Percentiles rank a stretch among this genome's conserved stretches.
Evolutionary conservation across 306 rosid genomes (phyloP).

Genomic region (Prosopis cineraria): DNA sequence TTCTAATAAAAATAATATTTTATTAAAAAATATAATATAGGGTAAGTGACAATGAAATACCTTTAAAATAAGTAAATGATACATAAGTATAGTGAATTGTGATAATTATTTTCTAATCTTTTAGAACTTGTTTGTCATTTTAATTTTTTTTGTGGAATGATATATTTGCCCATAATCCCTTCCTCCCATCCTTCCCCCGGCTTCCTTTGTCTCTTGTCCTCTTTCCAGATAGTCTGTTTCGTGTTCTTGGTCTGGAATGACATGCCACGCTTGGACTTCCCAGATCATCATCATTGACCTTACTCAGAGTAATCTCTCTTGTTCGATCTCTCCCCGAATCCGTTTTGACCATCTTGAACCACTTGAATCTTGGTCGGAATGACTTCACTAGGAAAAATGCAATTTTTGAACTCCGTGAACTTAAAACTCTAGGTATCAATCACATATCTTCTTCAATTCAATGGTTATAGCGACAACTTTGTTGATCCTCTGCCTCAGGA

Average conservation of each 20-base stretch:
- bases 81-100: too few species aligned
- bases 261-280: slow-evolving; percentile 62
- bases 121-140: too few species aligned
- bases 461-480: slow-evolving; percentile 85
- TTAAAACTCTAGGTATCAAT: slow-evolving; percentile 68
- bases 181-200: too few species aligned
- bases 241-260: slow-evolving; percentile 91
- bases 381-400: slow-evolving; percentile 51
- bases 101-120: too few species aligned
- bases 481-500: slow-evolving; percentile 69
- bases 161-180: too few species aligned
- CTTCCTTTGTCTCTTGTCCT: too few species aligned
- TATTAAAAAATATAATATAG: too few species aligned
- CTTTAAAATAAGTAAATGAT: too few species aligned
- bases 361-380: slow-evolving; percentile 78
- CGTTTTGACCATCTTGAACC: slow-evolving; percentile 54
- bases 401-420: slow-evolving; percentile 62
- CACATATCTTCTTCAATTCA: slow-evolving; percentile 72
- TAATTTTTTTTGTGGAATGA: too few species aligned
- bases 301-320: slow-evolving; percentile 81
- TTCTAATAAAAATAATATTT: too few species aligned
- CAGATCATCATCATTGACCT: slow-evolving; percentile 66
- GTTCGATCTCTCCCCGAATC: slow-evolving; percentile 64
- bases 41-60: too few species aligned
- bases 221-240: too few species aligned